phyloP scores from a whole-genome alignment of 495 filamentous ascomycete species.

The Penicillium simplicissimum region DNA sequence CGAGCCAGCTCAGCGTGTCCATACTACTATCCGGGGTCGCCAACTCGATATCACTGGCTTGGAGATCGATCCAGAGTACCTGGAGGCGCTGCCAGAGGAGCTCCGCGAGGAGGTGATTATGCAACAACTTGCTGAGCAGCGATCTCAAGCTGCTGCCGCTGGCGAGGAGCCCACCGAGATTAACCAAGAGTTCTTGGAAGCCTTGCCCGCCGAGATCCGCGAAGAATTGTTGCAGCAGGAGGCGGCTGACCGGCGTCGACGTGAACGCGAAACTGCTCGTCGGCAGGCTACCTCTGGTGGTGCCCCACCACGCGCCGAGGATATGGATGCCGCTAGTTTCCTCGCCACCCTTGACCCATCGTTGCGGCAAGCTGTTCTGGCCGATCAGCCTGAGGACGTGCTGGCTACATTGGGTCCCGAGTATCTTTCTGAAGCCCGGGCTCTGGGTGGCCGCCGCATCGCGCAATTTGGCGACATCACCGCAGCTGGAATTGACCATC shows the following conservation, averaged over 20 bases:
- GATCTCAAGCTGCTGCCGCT: slow-evolving; percentile 74
- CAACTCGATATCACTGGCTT: slow-evolving; percentile 89
- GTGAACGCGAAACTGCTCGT: slow-evolving; percentile 77
- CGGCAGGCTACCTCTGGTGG: slow-evolving; percentile 56
- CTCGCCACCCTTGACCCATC: slow-evolving; percentile 84
- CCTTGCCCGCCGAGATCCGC: slow-evolving; percentile 85
- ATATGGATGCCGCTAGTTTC: slow-evolving; percentile 94
- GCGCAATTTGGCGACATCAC: slow-evolving; percentile 59
- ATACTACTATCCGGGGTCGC: slow-evolving; percentile 78
- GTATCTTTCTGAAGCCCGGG: slow-evolving; percentile 81
- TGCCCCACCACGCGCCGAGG: slow-evolving; percentile 62
- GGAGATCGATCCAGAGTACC: slow-evolving; percentile 90
- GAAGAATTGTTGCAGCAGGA: slow-evolving; percentile 89
- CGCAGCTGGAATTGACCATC: slow-evolving; percentile 43
- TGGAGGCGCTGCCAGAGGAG: slow-evolving; percentile 92
- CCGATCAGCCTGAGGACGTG: slow-evolving; percentile 88
- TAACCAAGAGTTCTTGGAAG: slow-evolving; percentile 91
- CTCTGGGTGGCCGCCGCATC: slow-evolving; percentile 61
- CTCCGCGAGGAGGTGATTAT: slow-evolving; percentile 94
- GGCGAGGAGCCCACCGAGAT: slow-evolving; percentile 86
- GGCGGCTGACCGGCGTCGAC: slow-evolving; percentile 80
- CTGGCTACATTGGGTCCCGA: slow-evolving; percentile 83
- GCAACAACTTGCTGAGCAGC: slow-evolving; percentile 77
- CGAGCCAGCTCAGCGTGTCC: slow-evolving; percentile 59
- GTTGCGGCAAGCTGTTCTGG: slow-evolving; percentile 80